Base-by-base conservation (phyloP, 768 basidiomycete genomes). In the Hypsizygus marmoreus region DNA sequence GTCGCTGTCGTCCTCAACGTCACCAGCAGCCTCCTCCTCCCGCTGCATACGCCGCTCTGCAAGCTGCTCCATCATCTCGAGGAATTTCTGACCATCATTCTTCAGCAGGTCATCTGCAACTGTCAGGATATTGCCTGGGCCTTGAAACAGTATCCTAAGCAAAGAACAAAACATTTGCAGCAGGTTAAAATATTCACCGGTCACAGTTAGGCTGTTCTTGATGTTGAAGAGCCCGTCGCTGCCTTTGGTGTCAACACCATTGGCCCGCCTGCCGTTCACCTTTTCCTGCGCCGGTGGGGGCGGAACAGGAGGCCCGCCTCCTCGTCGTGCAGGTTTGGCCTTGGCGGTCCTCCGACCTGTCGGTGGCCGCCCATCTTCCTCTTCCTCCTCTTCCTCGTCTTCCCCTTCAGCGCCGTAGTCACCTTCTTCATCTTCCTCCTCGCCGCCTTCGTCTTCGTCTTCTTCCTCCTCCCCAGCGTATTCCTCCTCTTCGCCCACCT, bases 11-110 rank as follows among this genome's bases (percentile, higher is more conserved):
- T 75, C 74, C 51, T 75, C 72, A 7, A 74, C 70, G 50, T 70
- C 69, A 0, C 59, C 67, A 13, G 73, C 71, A 16, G 75, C 71
- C 46, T 75, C 74, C 42, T 94, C 88, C 61, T 97, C 95, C 4
- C 95, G 80, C 56, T 90, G 86, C 80, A 95, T 91, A 34, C 95
- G 81, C 39, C 92, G 81, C 61, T 97, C 93, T 0, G 95, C 95
- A 14, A 99, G 80, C 68, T 95, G 93, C 66, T 98, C 97, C 97
- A 99, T 99, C 97, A 99, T 99, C 74, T 99, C 97, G 58, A 99
- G 72, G 73, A 99, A 99, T 73, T 97, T 97, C 60, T 94, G 91
- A 2, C 95, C 95, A 60, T 99, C 95, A 59, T 98, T 98, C 76
- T 97, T 97, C 57, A 99, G 77, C 34, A 99, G 80, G 70, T 99